Evolutionary conservation across 305 asterid genomes (phyloP), one percentile per base, ranked within the genome.

Genomic region (Andrographis paniculata): DNA sequence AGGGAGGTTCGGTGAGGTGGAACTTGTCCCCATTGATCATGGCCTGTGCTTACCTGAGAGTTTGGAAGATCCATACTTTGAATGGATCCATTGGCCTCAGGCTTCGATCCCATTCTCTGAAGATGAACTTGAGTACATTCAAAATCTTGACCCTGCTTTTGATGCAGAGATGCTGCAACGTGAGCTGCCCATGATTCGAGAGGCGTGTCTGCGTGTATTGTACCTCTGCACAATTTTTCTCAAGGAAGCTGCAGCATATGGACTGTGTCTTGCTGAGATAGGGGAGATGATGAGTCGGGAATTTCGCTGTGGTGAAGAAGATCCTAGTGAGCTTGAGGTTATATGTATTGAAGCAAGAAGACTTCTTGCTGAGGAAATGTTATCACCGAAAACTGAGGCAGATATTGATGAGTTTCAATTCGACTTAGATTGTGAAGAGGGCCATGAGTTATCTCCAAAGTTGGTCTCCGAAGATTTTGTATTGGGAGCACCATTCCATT

Each of bases 71-170:
- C 98, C 98, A 1, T 89, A 85, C 64, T 89, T 86, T 44, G 98
- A 89, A 67, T 89, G 98, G 98, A 89, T 86, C 28, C 96, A 89
- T 60, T 89, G 98, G 98, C 96, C 99, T 14, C 99, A 91, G 71
- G 84, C 99, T n/a, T 86, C 99, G 14, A 73, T 86, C 45, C 99
- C 99, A 6, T 91, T 91, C 64, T 83, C 96, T 18, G 96, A 82
- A 4, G 96, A 86, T 16, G 99, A 91, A 58, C 95, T 91, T 14
- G 84, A 75, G 65, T 91, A 86, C 60, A 86, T 91, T 31, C 42
- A 49, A 24, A 73, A 66, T n/a, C 93, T 91, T 12, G 89, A 91
- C 65, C 92, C 96, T 6, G 23, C 49, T 48, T 63, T 62, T 20
- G 98, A 86, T 40, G 63, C 84, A 24, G 84, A 75, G 45, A 83